These are phyloP conservation scores for Daldinia grandis DNA, from an alignment of 495 filamentous ascomycete species.

Conservation along the genomic window DNA sequence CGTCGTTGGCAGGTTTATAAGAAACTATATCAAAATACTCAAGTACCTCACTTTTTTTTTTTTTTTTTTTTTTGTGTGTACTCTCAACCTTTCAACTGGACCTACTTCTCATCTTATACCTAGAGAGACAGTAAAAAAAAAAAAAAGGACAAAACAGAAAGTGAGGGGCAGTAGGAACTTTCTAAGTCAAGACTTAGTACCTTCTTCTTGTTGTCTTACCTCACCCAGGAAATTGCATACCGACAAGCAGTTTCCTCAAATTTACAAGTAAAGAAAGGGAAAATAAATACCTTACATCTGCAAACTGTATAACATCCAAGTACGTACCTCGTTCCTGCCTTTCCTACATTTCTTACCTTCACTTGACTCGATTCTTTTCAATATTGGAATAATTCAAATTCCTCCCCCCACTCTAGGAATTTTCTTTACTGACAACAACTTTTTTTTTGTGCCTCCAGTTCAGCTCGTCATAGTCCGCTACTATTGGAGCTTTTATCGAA, in stretches of 20 bases:
- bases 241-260: not conserved
- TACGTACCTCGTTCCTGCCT: not conserved
- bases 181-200: constrained; percentile 11
- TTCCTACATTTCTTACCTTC: not conserved
- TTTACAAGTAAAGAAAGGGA: not conserved
- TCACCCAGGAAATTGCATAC: constrained; percentile 5
- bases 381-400: not conserved
- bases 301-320: not conserved
- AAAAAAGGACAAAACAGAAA: constrained; percentile 6
- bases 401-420: not conserved
- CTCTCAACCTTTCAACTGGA: constrained; percentile 17
- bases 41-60: not conserved
- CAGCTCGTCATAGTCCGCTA: not conserved
- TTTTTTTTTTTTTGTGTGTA: no score
- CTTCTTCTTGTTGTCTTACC: constrained; percentile 4
- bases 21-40: not conserved
- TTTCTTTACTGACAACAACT: not conserved
- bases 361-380: not conserved
- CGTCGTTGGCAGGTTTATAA: not conserved
- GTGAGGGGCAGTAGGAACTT: not conserved
- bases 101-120: not conserved
- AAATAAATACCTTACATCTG: not conserved
- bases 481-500: constrained; percentile 5
- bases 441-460: constrained; percentile 8
- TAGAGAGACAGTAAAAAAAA: constrained; percentile 1